These are phyloP conservation scores for Apiospora phragmitis DNA, from an alignment of 2,329 filamentous ascomycete genomes.

Conservation along the genomic window DNA sequence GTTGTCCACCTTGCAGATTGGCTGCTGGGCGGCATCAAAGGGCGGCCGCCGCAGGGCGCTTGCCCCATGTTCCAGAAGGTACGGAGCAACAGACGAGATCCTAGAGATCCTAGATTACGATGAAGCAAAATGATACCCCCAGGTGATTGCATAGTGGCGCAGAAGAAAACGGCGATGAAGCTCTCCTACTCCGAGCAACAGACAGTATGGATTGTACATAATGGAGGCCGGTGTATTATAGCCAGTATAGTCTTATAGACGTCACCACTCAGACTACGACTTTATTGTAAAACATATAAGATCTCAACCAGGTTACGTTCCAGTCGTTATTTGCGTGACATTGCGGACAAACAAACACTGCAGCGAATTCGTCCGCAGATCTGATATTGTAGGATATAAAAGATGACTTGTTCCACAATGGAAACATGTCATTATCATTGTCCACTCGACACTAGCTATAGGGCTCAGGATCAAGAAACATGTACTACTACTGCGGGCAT, in stretches of 20 bases:
- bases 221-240: not conserved
- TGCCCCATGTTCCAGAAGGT: constrained; percentile 14
- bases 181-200: not conserved
- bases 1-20: constrained; percentile 94
- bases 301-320: not conserved
- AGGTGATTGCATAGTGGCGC: not conserved
- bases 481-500: not conserved
- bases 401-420: not conserved
- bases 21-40: constrained; percentile 76
- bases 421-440: not conserved
- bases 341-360: not conserved
- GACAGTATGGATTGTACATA: not conserved
- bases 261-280: not conserved
- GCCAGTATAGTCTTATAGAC: not conserved
- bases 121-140: constrained; percentile 2
- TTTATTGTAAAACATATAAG: not conserved
- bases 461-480: not conserved
- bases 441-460: not conserved
- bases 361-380: too few species aligned
- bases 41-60: constrained; percentile 22
- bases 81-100: not conserved
- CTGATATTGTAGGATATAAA: not conserved
- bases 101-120: not conserved
- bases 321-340: not conserved
- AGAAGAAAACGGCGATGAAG: not conserved